Conservation (phyloP, 495 filamentous ascomycete genomes). For the Apiosordaria backusii region DNA sequence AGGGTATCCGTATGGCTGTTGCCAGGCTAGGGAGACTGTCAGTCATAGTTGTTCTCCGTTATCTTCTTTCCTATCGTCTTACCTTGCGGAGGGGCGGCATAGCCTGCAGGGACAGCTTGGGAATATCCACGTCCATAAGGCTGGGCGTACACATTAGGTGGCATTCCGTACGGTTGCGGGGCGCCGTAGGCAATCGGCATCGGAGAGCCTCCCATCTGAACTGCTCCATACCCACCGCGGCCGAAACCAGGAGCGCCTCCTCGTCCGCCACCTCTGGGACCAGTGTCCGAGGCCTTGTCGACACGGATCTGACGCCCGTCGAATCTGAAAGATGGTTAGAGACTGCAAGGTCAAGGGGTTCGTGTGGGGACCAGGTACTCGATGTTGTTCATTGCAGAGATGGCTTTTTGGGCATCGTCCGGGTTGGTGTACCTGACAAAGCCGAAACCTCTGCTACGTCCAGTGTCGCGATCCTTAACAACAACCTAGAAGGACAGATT, state of each 20-base stretch:
- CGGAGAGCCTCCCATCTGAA: constrained; percentile 27
- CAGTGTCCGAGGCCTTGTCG: constrained; percentile 87
- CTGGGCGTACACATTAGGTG: constrained; percentile 26
- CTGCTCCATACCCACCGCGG: constrained; percentile 32
- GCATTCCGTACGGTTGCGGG: constrained; percentile 34
- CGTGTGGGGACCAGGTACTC: constrained; percentile 57
- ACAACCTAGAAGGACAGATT: constrained; percentile 64
- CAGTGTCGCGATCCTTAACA: constrained; percentile 94
- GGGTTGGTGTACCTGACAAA: constrained; percentile 87
- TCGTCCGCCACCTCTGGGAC: constrained; percentile 53
- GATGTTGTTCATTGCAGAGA: constrained; percentile 82
- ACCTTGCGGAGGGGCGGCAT: constrained; percentile 42
- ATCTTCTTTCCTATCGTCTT: constrained; percentile 17
- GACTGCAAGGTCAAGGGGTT: neutral
- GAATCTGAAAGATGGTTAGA: constrained; percentile 58
- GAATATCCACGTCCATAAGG: constrained; percentile 31
- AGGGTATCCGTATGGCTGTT: constrained; percentile 37
- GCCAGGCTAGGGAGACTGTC: constrained; percentile 22
- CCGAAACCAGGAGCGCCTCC: constrained; percentile 34
- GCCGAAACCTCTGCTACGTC: constrained; percentile 93
- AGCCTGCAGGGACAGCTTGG: constrained; percentile 28
- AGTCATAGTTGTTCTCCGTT: constrained; percentile 9
- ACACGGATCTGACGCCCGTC: constrained; percentile 95
- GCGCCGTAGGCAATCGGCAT: constrained; percentile 35
- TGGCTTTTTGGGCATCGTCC: constrained; percentile 78